Evolutionary conservation across 129 eudicot genomes (phyloP), one percentile per base, ranked within the genome.

Genomic region (Sambucus nigra): DNA sequence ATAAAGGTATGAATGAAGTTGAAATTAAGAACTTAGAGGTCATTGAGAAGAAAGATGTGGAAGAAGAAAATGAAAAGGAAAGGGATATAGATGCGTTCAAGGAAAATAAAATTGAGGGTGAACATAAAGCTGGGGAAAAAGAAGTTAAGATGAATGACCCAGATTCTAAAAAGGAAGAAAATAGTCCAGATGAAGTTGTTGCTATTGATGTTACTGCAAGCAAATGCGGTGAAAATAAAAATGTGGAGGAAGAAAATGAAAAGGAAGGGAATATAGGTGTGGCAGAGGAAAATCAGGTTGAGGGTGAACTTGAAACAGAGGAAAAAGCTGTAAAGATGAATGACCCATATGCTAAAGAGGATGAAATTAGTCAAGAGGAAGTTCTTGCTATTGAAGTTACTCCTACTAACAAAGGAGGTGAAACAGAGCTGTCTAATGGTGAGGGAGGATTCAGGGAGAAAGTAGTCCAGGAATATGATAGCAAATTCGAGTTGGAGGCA

Each of bases 71-170:
- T n/a, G 8, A 2, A 16, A 11, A 31, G 24, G 40, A 61, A n/a
- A 47, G 4, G 29, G 15, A 8, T 12, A 39, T 44, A 12, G 54
- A 53, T 53, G 69, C 22, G 41, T 24, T 44, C 24, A 69, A 47
- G 33, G 69, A 69, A 15, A 31, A 45, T 15, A 63, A 62, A 55
- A 55, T 69, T 49, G 59, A 47, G 57, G 58, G 61, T 27, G 64
- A 28, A 53, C 16, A 2, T 28, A 53, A 27, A 27, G 1, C 23
- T 15, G 40, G 28, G 1, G 57, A 66, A 23, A 19, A 47, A 20
- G 20, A 19, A 21, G 40, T n/a, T 26, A 28, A 26, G 58, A 25
- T 6, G 40, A 38, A 20, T 10, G 48, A 17, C 26, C 47, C 48
- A 10, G 46, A 55, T 31, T 20, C 24, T 59, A 64, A 39, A 23